Percentiles rank a stretch among this genome's conserved stretches.
Conservation (phyloP, 139 green algal species). For the Chlamydomonas eustigma region DNA sequence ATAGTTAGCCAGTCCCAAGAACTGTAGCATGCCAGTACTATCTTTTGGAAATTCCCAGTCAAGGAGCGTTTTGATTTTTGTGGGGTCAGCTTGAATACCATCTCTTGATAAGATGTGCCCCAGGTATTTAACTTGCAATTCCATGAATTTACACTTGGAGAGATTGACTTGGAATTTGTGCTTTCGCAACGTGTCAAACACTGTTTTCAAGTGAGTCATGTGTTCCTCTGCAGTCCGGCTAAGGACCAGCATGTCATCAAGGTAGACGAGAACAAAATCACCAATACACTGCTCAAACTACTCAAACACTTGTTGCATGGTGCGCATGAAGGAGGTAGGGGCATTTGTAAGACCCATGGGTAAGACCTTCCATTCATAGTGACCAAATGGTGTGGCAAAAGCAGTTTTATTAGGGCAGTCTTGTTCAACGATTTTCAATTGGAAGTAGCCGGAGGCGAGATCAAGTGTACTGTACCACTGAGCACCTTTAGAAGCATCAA, state of each 20-base stretch:
- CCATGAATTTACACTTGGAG: slow-evolving; percentile 46
- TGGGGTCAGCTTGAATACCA: slow-evolving; percentile 30
- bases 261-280: slow-evolving; percentile 54
- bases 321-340: slow-evolving; percentile 41
- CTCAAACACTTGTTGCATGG: slow-evolving; percentile 47
- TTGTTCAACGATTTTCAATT: slow-evolving; percentile 24
- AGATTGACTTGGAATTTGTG: slow-evolving; percentile 33
- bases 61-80: slow-evolving; percentile 36
- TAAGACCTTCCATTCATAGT: slow-evolving; percentile 40
- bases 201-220: slow-evolving; percentile 30
- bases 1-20: slow-evolving; percentile 55
- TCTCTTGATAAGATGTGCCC: slow-evolving; percentile 35
- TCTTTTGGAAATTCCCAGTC: slow-evolving; percentile 34
- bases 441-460: slow-evolving; percentile 35
- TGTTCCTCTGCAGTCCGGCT: slow-evolving; percentile 42
- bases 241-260: slow-evolving; percentile 67
- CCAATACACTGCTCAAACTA: neutral
- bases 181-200: slow-evolving; percentile 41
- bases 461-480: slow-evolving; percentile 38
- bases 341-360: slow-evolving; percentile 52
- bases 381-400: slow-evolving; percentile 34
- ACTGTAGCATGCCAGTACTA: slow-evolving; percentile 28
- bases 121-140: slow-evolving; percentile 32
- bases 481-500: slow-evolving; percentile 33
- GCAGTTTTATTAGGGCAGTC: slow-evolving; percentile 35